Percentiles rank a stretch among this genome's conserved stretches.
These are phyloP conservation scores for Davidsoniella australis DNA, from an alignment of 2,329 filamentous ascomycete genomes.

Conservation along the genomic window DNA sequence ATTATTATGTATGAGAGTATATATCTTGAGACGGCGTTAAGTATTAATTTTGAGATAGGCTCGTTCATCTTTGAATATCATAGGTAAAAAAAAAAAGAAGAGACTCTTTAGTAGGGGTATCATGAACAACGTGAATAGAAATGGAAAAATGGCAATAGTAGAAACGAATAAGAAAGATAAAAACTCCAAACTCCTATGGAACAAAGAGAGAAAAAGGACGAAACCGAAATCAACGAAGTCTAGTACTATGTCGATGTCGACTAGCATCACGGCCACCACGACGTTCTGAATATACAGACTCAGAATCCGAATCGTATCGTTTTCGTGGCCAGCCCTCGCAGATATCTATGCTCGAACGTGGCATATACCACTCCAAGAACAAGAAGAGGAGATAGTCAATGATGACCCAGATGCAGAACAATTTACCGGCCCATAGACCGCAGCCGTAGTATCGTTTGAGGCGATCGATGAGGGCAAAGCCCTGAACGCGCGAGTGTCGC, in stretches of 20 bases:
- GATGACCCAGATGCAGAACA: conserved; percentile 88
- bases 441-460: conserved; percentile 95
- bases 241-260: not conserved
- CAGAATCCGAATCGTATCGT: conserved; percentile 8
- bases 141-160: too few species aligned
- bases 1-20: too few species aligned
- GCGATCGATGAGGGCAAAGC: conserved; percentile 84
- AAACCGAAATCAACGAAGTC: not conserved
- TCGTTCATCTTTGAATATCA: too few species aligned
- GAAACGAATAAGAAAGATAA: too few species aligned
- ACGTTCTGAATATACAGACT: conserved; percentile 6
- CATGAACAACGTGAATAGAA: too few species aligned
- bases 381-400: conserved; percentile 88
- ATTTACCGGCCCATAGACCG: conserved; percentile 93
- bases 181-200: too few species aligned
- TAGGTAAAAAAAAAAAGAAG: too few species aligned
- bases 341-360: conserved; percentile 71
- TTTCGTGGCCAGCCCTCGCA: conserved; percentile 88
- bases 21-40: too few species aligned
- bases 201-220: too few species aligned
- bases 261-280: conserved; percentile 3
- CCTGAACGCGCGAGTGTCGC: conserved; percentile 53
- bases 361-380: conserved; percentile 73
- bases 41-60: too few species aligned
- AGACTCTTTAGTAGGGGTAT: too few species aligned